phyloP scores from a whole-genome alignment of 768 basidiomycete species.

The Leucosporidium creatinivorum region DNA sequence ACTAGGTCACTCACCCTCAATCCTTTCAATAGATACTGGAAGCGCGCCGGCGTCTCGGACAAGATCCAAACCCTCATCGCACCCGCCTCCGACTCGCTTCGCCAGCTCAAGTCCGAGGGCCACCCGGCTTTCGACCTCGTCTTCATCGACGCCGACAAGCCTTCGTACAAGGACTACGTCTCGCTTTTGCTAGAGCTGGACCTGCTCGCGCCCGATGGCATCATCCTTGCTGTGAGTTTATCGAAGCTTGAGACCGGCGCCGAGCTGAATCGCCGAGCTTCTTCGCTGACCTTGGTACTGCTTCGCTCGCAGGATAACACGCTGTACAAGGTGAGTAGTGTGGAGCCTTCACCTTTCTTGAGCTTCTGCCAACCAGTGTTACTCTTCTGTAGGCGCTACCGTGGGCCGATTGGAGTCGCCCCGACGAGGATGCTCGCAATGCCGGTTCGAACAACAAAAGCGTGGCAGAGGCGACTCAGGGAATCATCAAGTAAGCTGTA shows the following conservation, averaged over 20 bases:
- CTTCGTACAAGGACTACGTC: conserved; percentile 23
- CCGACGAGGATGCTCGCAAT: not conserved
- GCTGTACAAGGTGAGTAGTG: conserved; percentile 25
- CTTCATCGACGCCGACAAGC: conserved; percentile 36
- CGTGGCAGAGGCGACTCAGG: not conserved
- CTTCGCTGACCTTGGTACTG: not conserved
- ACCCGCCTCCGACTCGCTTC: conserved; percentile 27
- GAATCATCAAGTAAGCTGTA: conserved; percentile 4
- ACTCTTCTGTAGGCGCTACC: not conserved
- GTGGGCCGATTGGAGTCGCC: not conserved
- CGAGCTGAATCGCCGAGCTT: not conserved
- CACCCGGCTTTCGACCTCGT: conserved; percentile 30
- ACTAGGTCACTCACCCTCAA: not conserved
- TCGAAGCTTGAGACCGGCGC: too few species aligned
- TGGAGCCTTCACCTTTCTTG: too few species aligned
- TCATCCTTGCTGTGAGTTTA: conserved; percentile 30
- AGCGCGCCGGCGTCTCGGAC: conserved; percentile 24
- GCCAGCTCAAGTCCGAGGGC: conserved; percentile 7
- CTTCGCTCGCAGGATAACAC: conserved; percentile 27
- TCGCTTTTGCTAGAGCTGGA: conserved; percentile 9
- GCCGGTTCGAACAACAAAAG: not conserved
- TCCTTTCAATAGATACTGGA: conserved; percentile 4
- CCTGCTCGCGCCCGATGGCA: conserved; percentile 14
- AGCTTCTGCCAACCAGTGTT: too few species aligned
- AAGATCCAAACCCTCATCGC: conserved; percentile 34